Base-by-base conservation (phyloP, 1,139 yeast species). In the Suhomyces terraborum region DNA sequence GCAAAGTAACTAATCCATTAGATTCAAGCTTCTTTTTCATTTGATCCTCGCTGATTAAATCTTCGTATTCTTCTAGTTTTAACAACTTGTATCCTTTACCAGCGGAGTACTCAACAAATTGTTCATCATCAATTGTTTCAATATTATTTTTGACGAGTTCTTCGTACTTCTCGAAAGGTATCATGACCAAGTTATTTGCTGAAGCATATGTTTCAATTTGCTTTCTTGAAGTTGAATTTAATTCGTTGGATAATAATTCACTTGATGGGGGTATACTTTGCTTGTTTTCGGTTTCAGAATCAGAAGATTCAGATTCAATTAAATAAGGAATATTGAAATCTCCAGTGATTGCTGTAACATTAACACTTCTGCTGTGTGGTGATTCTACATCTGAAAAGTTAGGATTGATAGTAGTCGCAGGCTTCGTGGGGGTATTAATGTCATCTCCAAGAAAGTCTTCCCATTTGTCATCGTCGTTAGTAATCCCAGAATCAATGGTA, bases 131-230 rank as follows among this genome's bases (percentile, higher is more conserved):
- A 28, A 63, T 46, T 5, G 61, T 41, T 17, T 51, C 42, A 10
- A 61, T 47, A 46, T 62, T 62, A 35, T 60, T 58, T 7, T 53
- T 46, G 27, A 57, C 56, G 27, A 66, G 57, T 34, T 58, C 61
- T 36, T 73, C 70, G 42, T 70, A 79, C 44, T 75, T 76, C 1
- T 69, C 77, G 35, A 58, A 53, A 3, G 84, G 69, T 17, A 83
- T 49, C n/a, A 79, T 50, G 7, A 76, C 73, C 45, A 81, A 55
- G 30, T 75, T 72, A 46, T 79, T 72, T 14, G 68, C 68, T 20
- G 67, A 61, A 1, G 83, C 84, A 51, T 75, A 80, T 17, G 63
- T 58, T 45, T 73, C 74, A 17, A 79, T 61, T 25, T 74, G 75
- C 3, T 56, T 61, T 51, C 60, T 61, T n/a, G 53, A 38, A n/a